phyloP scores from a whole-genome alignment of 805 yeast species.

The Suhomyces sp. region DNA sequence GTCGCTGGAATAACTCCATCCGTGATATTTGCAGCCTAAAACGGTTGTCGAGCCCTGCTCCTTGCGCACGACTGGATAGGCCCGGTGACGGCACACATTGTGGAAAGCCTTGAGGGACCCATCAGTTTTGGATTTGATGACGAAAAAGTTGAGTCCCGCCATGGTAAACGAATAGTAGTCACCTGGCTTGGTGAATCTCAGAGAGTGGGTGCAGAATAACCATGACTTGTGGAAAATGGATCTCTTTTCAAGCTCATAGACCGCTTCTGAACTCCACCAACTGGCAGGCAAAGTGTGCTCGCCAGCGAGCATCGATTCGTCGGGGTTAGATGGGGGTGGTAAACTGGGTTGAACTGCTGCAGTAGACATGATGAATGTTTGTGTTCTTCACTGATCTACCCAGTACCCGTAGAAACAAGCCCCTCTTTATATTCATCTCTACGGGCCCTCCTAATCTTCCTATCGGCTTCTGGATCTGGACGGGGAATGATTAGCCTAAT shows the following conservation, averaged over 20 bases:
- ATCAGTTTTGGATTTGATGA: slow-evolving; percentile 48
- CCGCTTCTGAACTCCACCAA: slow-evolving; percentile 62
- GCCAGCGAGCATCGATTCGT: slow-evolving; percentile 20
- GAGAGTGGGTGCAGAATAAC: slow-evolving; percentile 51
- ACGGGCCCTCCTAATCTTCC: neutral
- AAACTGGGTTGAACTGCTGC: slow-evolving; percentile 2
- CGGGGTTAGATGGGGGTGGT: slow-evolving; percentile 19
- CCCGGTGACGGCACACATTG: slow-evolving; percentile 64
- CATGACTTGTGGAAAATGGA: slow-evolving; percentile 56
- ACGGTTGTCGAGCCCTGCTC: slow-evolving; percentile 57
- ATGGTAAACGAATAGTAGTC: slow-evolving; percentile 52
- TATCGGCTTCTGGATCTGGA: neutral
- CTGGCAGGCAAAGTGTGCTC: slow-evolving; percentile 58
- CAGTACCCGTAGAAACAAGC: neutral
- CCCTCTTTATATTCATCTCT: neutral
- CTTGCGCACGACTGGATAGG: slow-evolving; percentile 59
- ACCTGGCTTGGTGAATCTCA: slow-evolving; percentile 56
- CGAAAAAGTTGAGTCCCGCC: slow-evolving; percentile 53
- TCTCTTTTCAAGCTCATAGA: slow-evolving; percentile 56
- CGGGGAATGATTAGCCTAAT: neutral
- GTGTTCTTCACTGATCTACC: neutral
- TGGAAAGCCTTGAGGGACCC: slow-evolving; percentile 57
- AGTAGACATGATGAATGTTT: slow-evolving; percentile 14
- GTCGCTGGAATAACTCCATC: slow-evolving; percentile 64
- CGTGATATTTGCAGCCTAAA: slow-evolving; percentile 61